Base-by-base conservation (phyloP, 78 protist genomes). In the Isochrysis galbana region DNA sequence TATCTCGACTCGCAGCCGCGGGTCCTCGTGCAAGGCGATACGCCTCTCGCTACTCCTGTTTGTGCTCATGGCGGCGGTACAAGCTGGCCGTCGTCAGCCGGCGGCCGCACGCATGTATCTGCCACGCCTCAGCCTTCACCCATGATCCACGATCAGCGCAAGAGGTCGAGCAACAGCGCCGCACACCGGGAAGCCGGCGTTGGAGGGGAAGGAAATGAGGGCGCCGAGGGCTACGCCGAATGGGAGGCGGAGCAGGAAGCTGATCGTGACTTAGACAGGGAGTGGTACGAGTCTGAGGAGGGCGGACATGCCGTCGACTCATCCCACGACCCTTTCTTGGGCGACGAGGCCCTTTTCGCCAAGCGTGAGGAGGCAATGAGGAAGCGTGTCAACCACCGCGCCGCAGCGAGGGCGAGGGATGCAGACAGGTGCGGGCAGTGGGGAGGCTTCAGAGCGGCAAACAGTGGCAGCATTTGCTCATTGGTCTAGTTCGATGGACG, bases 251-350 rank as follows among this genome's bases (percentile, higher is more conserved):
- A 38, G 36, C 36, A 41, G 47, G 86, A 78, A 47, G 86, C 45
- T 29, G 86, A 78, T 19, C 19, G 86, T 19, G 5, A 22, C 34
- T n/a, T 80, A 21, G 88, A 80, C 19, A 47, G 88, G 34, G 38
- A 45, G 41, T 80, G 88, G 88, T 80, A 80, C 55, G 88, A 80
- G 7, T 25, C 1, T 34, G 88, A 80, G 34, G 88, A 80, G 55
- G 55, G 55, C 26, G 88, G 88, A 34, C 19, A 1, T 38, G 22
- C 34, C 42, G 34, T 42, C 32, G 88, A 80, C 34, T 2, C 34
- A 29, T 10, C 34, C 61, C 34, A 1, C 61, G 36, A 42, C 55
- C 88, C 88, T 5, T 80, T 80, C 36, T 34, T 80, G 38, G 88
- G 88, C 39, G 88, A 45, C 88, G 88, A 42, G 21, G 39, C 51